Percentiles rank a stretch among this genome's conserved stretches.
Conservation (phyloP, 345 rosid genomes). For the Reutealis trisperma region DNA sequence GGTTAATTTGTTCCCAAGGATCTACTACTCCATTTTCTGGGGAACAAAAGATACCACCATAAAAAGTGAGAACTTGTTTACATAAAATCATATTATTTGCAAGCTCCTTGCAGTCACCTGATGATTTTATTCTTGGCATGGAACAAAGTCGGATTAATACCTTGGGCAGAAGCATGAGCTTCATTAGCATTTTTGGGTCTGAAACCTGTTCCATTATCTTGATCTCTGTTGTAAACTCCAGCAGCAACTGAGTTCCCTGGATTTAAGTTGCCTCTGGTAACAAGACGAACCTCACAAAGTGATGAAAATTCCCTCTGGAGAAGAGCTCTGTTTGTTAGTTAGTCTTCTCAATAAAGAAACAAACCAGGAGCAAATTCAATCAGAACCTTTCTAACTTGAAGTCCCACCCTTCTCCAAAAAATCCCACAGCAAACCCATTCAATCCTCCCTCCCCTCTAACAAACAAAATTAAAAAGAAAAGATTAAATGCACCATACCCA, state of each 20-base stretch:
- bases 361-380: slow-evolving; percentile 1
- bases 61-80: background rate
- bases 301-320: slow-evolving; percentile 70
- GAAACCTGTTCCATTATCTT: slow-evolving; percentile 23
- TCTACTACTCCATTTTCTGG: slow-evolving; percentile 55
- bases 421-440: background rate
- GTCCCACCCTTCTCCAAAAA: background rate
- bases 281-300: slow-evolving; percentile 66
- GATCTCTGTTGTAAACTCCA: slow-evolving; percentile 25
- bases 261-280: slow-evolving; percentile 40
- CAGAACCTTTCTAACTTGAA: background rate
- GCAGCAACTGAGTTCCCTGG: slow-evolving; percentile 25
- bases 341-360: slow-evolving; percentile 2
- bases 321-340: slow-evolving; percentile 19
- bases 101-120: background rate
- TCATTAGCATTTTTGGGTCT: slow-evolving; percentile 28
- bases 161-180: slow-evolving; percentile 41
- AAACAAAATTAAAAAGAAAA: background rate
- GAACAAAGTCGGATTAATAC: slow-evolving; percentile 30
- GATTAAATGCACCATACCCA: slow-evolving; percentile 42
- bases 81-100: slow-evolving; percentile 5
- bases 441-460: background rate
- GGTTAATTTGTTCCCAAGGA: slow-evolving; percentile 74
- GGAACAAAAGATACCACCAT: background rate
- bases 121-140: background rate